Evolutionary conservation across 1,284 basidiomycete species (phyloP).

Genomic region (Sporisorium graminicola): DNA sequence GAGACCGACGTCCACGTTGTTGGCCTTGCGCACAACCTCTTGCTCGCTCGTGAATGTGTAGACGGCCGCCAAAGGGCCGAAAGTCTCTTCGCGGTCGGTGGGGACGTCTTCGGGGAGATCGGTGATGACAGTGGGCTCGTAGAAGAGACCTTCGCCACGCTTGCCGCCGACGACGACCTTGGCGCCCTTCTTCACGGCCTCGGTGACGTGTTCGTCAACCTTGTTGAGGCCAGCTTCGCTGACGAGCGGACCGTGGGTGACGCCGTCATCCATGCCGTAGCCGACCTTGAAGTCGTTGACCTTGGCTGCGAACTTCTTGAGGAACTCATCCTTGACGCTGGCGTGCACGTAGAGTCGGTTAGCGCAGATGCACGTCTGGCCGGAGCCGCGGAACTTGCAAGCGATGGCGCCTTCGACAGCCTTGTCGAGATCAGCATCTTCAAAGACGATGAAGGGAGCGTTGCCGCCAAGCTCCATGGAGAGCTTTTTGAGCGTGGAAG

Average conservation of each 20-base stretch:
- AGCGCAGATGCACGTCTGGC: constrained; percentile 85
- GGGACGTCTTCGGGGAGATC: constrained; percentile 80
- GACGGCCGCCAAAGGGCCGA: constrained; percentile 71
- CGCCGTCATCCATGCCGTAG: constrained; percentile 81
- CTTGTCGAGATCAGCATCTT: constrained; percentile 92
- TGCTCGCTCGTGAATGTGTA: constrained; percentile 91
- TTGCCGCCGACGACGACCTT: constrained; percentile 89
- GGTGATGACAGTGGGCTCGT: constrained; percentile 87
- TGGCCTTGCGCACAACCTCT: constrained; percentile 87
- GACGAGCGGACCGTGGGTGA: constrained; percentile 93
- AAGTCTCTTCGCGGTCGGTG: constrained; percentile 67
- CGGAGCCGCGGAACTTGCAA: constrained; percentile 91
- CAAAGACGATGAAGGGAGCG: constrained; percentile 94
- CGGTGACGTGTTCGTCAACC: constrained; percentile 86
- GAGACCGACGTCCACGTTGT: constrained; percentile 85
- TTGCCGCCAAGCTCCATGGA: constrained; percentile 77
- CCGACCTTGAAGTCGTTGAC: constrained; percentile 93
- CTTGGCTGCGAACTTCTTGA: constrained; percentile 81
- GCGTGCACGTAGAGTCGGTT: constrained; percentile 75
- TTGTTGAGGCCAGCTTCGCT: constrained; percentile 88
- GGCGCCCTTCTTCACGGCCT: constrained; percentile 85
- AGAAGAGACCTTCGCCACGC: constrained; percentile 78
- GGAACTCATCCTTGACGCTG: constrained; percentile 82
- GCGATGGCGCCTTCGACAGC: constrained; percentile 89
- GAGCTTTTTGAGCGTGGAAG: constrained; percentile 90